Base-by-base conservation (phyloP, 257 asterid species). In the Sherardia arvensis region DNA sequence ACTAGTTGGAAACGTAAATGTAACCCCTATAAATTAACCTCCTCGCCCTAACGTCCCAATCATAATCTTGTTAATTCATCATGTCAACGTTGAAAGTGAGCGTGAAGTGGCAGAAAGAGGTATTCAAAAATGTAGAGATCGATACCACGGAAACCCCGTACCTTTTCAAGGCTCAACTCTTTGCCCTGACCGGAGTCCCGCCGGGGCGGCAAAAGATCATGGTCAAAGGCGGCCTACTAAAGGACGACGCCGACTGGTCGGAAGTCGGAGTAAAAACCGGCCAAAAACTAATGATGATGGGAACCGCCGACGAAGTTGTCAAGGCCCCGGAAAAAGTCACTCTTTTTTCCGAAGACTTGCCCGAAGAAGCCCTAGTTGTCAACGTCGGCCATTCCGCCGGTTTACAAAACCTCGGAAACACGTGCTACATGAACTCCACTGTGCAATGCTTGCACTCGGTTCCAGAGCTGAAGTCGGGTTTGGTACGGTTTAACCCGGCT, bases 271-370 rank as follows among this genome's bases (percentile, higher is more conserved):
- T 93, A 40, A 93, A 93, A 80, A 86, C 85, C 97, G 99, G 97
- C 69, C 99, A 93, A 82, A 87, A 88, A 67, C 77, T 93, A 71
- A 93, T 93, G 99, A 93, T 93, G 99, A 93, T 90, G 97, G 99
- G 99, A 77, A 93, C 96, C 36, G 97, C 96, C 15, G 99, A 86
- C 74, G 99, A 90, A 79, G 83, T 90, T 61, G 85, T 93, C 38
- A 87, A 84, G 85, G 97, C 97, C 62, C 99, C 99, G 20, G 97
- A 93, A 72, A 87, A 90, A 69, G 87, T 89, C n/a, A 90, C 92
- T 21, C 62, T 93, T 65, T 93, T 93, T 73, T 90, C 80, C 14
- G 99, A 93, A 76, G 99, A 93, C 85, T 72, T 93, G 92, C 97
- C 99, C 51, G 99, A 93, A 82, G 97, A 85, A 75, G 95, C 86